phyloP scores from a whole-genome alignment of 2,329 filamentous ascomycete species.

The Neofusicoccum sp. region DNA sequence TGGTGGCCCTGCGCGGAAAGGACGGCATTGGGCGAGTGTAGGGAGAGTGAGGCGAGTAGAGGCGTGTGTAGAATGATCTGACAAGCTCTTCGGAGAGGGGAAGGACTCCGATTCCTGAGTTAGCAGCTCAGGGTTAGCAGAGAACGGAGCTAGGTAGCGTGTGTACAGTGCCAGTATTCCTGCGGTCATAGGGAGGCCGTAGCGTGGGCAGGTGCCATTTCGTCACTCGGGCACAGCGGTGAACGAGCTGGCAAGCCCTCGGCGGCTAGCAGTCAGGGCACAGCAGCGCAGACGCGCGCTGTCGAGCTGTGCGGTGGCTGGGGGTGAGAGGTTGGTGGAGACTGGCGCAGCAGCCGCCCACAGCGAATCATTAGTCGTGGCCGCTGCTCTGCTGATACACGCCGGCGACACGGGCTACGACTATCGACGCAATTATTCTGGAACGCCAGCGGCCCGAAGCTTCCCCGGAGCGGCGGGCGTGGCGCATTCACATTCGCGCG shows the following conservation, averaged over 20 bases:
- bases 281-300: constrained; percentile 7
- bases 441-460: not conserved
- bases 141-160: not conserved
- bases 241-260: constrained; percentile 10
- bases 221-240: constrained; percentile 14
- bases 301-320: constrained; percentile 17
- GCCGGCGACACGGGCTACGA: not conserved
- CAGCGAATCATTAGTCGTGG: constrained; percentile 8
- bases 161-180: too few relatives aligned
- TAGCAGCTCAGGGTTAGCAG: not conserved
- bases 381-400: not conserved
- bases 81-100: constrained; percentile 26
- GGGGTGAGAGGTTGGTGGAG: not conserved
- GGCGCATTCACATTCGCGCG: not conserved
- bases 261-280: constrained; percentile 11
- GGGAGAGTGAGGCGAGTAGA: constrained; percentile 23
- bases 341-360: not conserved
- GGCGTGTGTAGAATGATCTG: constrained; percentile 23
- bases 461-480: not conserved
- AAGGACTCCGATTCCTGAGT: not conserved
- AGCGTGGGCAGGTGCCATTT: constrained; percentile 5
- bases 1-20: constrained; percentile 27
- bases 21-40: constrained; percentile 21
- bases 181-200: not conserved
- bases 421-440: not conserved